Conservation (phyloP, 192 early-diverging fungal species). For the Endogone sp. region DNA sequence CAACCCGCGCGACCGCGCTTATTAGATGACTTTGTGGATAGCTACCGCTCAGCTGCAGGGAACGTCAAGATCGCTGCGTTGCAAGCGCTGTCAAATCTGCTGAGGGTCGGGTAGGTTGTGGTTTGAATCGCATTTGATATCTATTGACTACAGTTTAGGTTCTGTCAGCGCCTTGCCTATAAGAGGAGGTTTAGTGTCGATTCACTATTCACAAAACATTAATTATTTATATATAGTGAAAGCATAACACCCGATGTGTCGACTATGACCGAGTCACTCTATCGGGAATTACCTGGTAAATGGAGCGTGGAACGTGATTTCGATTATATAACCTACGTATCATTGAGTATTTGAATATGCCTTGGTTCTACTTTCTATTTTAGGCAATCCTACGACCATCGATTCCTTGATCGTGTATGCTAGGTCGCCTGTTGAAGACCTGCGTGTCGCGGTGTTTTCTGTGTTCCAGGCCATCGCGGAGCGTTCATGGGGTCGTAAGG, state of each 20-base stretch:
- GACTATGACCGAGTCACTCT: neutral
- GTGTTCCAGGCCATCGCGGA: constrained; percentile 20
- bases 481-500: constrained; percentile 23
- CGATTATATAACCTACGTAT: neutral
- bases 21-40: constrained; percentile 11
- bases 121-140: too few relatives aligned
- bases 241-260: neutral
- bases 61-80: constrained; percentile 20
- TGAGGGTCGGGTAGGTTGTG: constrained; percentile 29
- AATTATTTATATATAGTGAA: neutral
- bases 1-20: neutral
- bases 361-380: neutral
- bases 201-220: too few relatives aligned
- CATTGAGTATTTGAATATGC: neutral
- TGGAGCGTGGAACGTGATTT: too few relatives aligned
- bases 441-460: constrained; percentile 26
- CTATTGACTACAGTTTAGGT: too few relatives aligned
- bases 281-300: neutral
- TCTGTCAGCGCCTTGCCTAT: too few relatives aligned
- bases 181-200: too few relatives aligned
- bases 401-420: constrained; percentile 10
- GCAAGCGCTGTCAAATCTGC: constrained; percentile 26
- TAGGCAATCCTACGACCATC: constrained; percentile 16
- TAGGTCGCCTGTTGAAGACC: constrained; percentile 22
- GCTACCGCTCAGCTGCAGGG: constrained; percentile 15